Evolutionary conservation across 768 basidiomycete species (phyloP).

Genomic region (Inosperma sp.): DNA sequence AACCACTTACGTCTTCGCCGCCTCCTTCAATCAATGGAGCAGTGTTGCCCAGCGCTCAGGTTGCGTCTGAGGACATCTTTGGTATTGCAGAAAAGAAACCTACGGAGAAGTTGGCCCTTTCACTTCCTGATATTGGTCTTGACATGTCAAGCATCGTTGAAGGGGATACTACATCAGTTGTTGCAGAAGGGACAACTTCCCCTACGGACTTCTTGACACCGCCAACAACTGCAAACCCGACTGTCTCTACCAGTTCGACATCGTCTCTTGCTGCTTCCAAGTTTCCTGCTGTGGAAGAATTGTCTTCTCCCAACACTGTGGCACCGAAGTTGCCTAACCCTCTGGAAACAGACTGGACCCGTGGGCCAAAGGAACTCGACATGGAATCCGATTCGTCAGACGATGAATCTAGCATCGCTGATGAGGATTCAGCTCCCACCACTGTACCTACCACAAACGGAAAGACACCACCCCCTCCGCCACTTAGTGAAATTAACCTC

Average conservation of each 20-base stretch:
- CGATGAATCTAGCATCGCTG: conserved; percentile 48
- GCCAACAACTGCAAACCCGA: conserved; percentile 37
- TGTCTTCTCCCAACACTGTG: conserved; percentile 37
- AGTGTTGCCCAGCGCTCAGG: background rate
- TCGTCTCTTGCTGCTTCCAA: conserved; percentile 18
- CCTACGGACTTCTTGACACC: conserved; percentile 55
- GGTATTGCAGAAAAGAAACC: background rate
- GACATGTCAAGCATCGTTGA: too few species aligned
- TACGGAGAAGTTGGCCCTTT: conserved; percentile 21
- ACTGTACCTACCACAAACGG: conserved; percentile 15
- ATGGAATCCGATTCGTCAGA: conserved; percentile 34
- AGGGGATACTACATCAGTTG: too few species aligned
- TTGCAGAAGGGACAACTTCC: background rate
- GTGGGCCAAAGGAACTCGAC: conserved; percentile 56
- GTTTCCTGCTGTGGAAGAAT: conserved; percentile 34
- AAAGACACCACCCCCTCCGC: conserved; percentile 1
- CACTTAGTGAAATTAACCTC: too few species aligned
- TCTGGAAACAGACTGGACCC: conserved; percentile 46
- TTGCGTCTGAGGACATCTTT: background rate
- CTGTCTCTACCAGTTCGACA: conserved; percentile 14
- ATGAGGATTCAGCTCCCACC: conserved; percentile 41
- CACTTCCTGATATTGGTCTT: background rate
- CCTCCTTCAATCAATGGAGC: background rate
- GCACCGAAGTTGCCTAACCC: conserved; percentile 28
- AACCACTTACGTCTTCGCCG: conserved; percentile 16